Conservation (phyloP, 257 asterid genomes). For the Solanum gandarillasii region DNA sequence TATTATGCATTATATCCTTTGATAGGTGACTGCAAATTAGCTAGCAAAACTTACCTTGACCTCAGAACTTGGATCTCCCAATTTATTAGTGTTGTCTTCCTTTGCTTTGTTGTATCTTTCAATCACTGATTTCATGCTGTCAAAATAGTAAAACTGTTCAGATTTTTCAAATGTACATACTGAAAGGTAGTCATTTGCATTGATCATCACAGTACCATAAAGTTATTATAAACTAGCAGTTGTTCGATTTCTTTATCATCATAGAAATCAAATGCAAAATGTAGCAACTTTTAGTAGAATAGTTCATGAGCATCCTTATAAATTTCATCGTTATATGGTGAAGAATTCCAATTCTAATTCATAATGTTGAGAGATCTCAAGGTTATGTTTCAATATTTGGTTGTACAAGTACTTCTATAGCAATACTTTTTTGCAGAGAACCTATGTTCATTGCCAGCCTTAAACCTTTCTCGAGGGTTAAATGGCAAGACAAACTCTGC, state of each 20-base stretch:
- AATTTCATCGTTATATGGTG: background rate
- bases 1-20: background rate
- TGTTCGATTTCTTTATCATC: background rate
- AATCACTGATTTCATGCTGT: slow-evolving; percentile 59
- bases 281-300: background rate
- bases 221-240: background rate
- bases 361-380: background rate
- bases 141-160: background rate
- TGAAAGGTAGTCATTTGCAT: background rate
- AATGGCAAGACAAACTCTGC: background rate
- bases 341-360: background rate
- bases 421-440: background rate
- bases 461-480: background rate
- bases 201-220: background rate
- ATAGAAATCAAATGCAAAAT: background rate
- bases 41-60: slow-evolving; percentile 36
- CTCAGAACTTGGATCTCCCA: slow-evolving; percentile 49
- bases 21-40: background rate
- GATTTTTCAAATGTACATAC: background rate
- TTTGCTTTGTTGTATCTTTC: slow-evolving; percentile 54
- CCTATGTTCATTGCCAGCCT: background rate
- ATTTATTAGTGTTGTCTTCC: slow-evolving; percentile 33
- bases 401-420: background rate
- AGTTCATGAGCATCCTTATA: background rate
- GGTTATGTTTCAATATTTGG: background rate